Conservation (phyloP, 1,139 yeast genomes). For the Candida frijolesensis region DNA sequence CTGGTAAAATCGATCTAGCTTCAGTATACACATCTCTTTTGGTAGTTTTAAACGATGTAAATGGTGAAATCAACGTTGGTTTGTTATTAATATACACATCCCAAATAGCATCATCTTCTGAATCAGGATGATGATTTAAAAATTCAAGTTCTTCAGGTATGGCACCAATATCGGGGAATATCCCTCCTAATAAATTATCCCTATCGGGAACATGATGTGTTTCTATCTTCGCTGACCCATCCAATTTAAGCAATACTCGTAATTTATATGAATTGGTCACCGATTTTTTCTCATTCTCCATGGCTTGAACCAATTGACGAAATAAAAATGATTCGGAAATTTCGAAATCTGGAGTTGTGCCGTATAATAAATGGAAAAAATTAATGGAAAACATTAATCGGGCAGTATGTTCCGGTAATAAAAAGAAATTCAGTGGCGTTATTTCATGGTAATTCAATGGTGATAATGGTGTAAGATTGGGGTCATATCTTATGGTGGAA, state of each 20-base stretch:
- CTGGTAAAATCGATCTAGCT: slow-evolving; percentile 59
- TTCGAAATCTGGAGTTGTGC: slow-evolving; percentile 25
- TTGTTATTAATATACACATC: slow-evolving; percentile 63
- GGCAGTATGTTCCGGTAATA: slow-evolving; percentile 63
- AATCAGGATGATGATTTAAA: slow-evolving; percentile 15
- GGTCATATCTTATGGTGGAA: slow-evolving; percentile 76
- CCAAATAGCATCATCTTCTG: slow-evolving; percentile 36
- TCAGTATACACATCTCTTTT: slow-evolving; percentile 60
- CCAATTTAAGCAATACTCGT: slow-evolving; percentile 51
- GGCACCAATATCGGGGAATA: slow-evolving; percentile 9
- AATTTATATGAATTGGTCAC: slow-evolving; percentile 53
- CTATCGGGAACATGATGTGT: slow-evolving; percentile 43
- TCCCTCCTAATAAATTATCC: slow-evolving; percentile 47
- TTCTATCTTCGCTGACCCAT: slow-evolving; percentile 56
- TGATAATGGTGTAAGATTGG: slow-evolving; percentile 37
- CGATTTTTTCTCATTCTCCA: slow-evolving; percentile 30
- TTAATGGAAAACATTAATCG: slow-evolving; percentile 56
- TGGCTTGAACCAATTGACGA: slow-evolving; percentile 45
- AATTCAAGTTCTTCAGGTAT: slow-evolving; percentile 13
- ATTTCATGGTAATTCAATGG: slow-evolving; percentile 31
- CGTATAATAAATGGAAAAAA: slow-evolving; percentile 47
- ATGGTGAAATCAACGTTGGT: slow-evolving; percentile 62
- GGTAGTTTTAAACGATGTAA: slow-evolving; percentile 90
- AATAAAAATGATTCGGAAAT: slow-evolving; percentile 47
- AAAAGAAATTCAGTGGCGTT: slow-evolving; percentile 49